Evolutionary conservation across 2,329 filamentous ascomycete species (phyloP).

Genomic region (Sphaerulina vaccinii): DNA sequence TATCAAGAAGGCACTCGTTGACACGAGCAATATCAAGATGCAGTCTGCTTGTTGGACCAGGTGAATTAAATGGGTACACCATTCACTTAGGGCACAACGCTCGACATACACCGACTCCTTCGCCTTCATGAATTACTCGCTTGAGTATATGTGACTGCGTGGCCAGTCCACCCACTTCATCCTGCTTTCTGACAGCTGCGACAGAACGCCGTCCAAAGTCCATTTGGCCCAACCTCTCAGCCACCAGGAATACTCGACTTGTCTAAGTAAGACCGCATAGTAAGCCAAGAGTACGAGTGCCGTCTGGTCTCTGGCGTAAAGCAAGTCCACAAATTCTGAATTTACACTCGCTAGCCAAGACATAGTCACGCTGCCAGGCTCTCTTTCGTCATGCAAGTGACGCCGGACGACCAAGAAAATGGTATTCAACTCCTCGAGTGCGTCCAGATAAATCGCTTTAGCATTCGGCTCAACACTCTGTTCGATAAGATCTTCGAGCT

Average conservation of each 20-base stretch:
- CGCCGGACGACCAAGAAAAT: slow-evolving; percentile 12
- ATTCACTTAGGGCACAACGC: too few species aligned
- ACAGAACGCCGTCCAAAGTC: slow-evolving; percentile 16
- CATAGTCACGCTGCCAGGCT: neutral
- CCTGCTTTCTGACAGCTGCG: slow-evolving; percentile 6
- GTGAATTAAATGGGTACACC: too few species aligned
- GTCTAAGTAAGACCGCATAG: slow-evolving; percentile 18
- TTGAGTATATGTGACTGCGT: neutral
- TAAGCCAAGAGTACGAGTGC: slow-evolving; percentile 19
- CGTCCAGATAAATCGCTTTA: slow-evolving; percentile 7
- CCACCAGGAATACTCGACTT: slow-evolving; percentile 17
- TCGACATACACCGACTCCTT: too few species aligned
- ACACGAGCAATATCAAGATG: too few species aligned
- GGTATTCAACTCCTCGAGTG: slow-evolving; percentile 16
- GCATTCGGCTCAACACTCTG: neutral
- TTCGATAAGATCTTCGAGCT: slow-evolving; percentile 11
- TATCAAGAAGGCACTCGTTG: too few species aligned
- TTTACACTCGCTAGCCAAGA: neutral
- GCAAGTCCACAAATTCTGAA: slow-evolving; percentile 13
- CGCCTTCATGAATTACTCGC: too few species aligned
- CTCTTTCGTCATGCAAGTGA: slow-evolving; percentile 1
- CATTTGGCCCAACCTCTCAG: slow-evolving; percentile 17
- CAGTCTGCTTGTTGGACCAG: too few species aligned
- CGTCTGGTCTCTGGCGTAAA: slow-evolving; percentile 10
- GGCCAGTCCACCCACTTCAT: slow-evolving; percentile 20